Evolutionary conservation across 2,329 filamentous ascomycete genomes (phyloP).

Genomic region (Exophiala oligosperma): DNA sequence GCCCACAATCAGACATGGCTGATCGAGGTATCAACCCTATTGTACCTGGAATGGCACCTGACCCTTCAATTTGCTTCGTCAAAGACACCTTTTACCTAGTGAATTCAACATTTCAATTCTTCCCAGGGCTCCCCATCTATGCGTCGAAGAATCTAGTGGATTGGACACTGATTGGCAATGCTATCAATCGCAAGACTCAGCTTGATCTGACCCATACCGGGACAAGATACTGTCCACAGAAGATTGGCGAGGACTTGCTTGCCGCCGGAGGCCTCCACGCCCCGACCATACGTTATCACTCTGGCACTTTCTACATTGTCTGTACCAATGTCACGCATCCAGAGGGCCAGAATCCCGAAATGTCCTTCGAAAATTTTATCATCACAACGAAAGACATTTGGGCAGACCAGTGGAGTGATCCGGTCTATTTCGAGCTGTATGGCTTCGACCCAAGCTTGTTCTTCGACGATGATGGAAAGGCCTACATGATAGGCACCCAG

Average conservation of each 20-base stretch:
- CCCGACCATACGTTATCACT: slow-evolving; percentile 45
- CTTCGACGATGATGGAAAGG: slow-evolving; percentile 42
- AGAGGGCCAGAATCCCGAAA: slow-evolving; percentile 7
- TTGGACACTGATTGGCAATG: slow-evolving; percentile 40
- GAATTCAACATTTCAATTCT: slow-evolving; percentile 64
- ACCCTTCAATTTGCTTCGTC: slow-evolving; percentile 57
- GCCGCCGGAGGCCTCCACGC: slow-evolving; percentile 47
- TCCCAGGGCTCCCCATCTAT: slow-evolving; percentile 62
- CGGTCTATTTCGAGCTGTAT: slow-evolving; percentile 39
- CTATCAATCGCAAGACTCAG: slow-evolving; percentile 36
- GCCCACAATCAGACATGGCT: too few species aligned
- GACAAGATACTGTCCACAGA: slow-evolving; percentile 24
- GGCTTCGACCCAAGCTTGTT: slow-evolving; percentile 52
- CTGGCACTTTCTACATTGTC: slow-evolving; percentile 48
- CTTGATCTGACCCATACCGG: slow-evolving; percentile 38
- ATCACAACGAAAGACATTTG: slow-evolving; percentile 45
- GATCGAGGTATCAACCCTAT: slow-evolving; percentile 47
- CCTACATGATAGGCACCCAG: slow-evolving; percentile 39
- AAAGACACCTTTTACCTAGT: slow-evolving; percentile 57
- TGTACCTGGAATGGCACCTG: slow-evolving; percentile 62
- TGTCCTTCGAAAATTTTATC: slow-evolving; percentile 37
- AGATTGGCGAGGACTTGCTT: slow-evolving; percentile 24
- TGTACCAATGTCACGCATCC: slow-evolving; percentile 40
- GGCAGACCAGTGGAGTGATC: slow-evolving; percentile 47
- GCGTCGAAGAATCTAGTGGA: slow-evolving; percentile 50